Evolutionary conservation across 805 yeast genomes (phyloP).

Genomic region (Candida cerambycidarum): DNA sequence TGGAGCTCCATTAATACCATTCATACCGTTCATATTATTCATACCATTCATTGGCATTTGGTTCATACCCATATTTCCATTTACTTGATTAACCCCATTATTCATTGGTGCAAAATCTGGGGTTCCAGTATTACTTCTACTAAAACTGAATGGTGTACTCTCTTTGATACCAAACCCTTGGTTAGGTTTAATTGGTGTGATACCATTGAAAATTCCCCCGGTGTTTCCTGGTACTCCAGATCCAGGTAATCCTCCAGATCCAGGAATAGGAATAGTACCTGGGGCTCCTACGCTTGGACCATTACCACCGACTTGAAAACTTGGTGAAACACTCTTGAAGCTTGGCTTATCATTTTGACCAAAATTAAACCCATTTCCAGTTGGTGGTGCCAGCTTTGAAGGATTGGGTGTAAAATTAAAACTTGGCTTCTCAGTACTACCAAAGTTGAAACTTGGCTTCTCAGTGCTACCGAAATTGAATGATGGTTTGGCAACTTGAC

Average conservation of each 20-base stretch:
- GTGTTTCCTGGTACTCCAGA: neutral
- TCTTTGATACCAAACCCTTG: conserved; percentile 7
- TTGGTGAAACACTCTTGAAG: conserved; percentile 17
- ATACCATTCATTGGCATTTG: neutral
- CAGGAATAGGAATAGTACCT: too few species aligned
- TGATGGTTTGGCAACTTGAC: conserved; percentile 5
- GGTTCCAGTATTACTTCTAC: conserved; percentile 11
- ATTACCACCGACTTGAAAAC: neutral
- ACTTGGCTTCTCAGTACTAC: conserved; percentile 12
- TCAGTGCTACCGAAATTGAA: conserved; percentile 10
- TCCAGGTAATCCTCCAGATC: too few species aligned
- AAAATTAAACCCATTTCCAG: conserved; percentile 20
- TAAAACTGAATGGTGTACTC: conserved; percentile 9
- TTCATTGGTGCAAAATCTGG: conserved; percentile 7
- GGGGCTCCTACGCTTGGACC: too few species aligned
- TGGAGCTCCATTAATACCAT: neutral
- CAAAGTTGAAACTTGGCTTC: conserved; percentile 16
- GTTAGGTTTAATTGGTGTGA: conserved; percentile 15
- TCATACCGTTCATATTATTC: neutral
- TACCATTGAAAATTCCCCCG: conserved; percentile 12
- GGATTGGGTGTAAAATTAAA: conserved; percentile 12
- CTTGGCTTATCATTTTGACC: conserved; percentile 25
- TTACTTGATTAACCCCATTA: neutral
- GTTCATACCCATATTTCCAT: neutral
- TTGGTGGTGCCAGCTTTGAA: conserved; percentile 8